phyloP scores from a whole-genome alignment of 305 asterid species.

The Rubia occidens region DNA sequence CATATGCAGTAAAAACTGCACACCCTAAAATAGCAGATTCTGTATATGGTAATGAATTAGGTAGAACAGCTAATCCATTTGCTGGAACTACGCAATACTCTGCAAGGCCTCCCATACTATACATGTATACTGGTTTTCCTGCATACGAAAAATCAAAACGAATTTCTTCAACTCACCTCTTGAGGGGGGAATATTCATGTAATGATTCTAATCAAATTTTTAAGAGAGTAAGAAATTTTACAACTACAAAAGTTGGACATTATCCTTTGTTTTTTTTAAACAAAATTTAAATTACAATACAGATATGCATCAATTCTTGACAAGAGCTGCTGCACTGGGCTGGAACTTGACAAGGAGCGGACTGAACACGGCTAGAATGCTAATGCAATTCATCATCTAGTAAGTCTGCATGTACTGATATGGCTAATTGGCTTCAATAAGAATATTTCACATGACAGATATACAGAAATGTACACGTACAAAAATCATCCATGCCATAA shows the following conservation, averaged over 20 bases:
- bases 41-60: slow-evolving; percentile 69
- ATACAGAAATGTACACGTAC: neutral
- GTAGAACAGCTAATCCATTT: slow-evolving; percentile 62
- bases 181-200: neutral
- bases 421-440: neutral
- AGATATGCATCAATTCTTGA: neutral
- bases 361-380: neutral
- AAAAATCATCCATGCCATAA: neutral
- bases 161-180: slow-evolving; percentile 17
- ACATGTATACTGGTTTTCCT: slow-evolving; percentile 96
- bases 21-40: slow-evolving; percentile 94
- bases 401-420: neutral
- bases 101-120: slow-evolving; percentile 99
- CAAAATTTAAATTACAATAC: neutral
- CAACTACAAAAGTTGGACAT: neutral
- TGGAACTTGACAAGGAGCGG: neutral
- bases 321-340: neutral
- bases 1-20: slow-evolving; percentile 97
- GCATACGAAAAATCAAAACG: slow-evolving; percentile 26
- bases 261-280: neutral
- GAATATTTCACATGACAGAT: neutral
- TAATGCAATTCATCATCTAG: neutral
- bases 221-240: neutral
- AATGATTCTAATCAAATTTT: neutral
- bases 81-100: slow-evolving; percentile 96